These are phyloP conservation scores for Suillus paluster DNA, from an alignment of 768 basidiomycete genomes.

Conservation along the genomic window DNA sequence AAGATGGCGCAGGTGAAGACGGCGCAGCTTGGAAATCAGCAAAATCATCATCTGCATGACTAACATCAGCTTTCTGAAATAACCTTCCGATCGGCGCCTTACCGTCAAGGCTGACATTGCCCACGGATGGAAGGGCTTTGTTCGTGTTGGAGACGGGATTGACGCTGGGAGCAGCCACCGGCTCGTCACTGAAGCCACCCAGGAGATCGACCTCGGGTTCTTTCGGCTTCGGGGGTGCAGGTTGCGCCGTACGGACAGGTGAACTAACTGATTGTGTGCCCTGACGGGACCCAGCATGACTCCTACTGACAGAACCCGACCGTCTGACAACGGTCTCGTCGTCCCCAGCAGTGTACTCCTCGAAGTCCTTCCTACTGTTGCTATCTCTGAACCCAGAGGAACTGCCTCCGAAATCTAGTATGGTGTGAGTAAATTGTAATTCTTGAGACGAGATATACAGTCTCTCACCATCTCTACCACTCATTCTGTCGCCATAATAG, in stretches of 20 bases:
- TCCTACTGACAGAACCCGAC: conserved; percentile 43
- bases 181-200: conserved; percentile 73
- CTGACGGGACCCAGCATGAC: conserved; percentile 45
- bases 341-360: conserved; percentile 97
- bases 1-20: too few relatives aligned
- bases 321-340: conserved; percentile 64
- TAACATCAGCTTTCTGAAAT: conserved; percentile 14
- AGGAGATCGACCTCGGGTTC: conserved; percentile 73
- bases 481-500: conserved; percentile 50
- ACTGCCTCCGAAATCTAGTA: conserved; percentile 44
- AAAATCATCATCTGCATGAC: conserved; percentile 73
- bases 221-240: conserved; percentile 45
- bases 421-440: conserved; percentile 20
- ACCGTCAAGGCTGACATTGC: conserved; percentile 32
- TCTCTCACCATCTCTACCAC: conserved; percentile 43
- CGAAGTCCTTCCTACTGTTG: conserved; percentile 63
- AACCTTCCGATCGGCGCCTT: conserved; percentile 2
- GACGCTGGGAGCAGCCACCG: conserved; percentile 33
- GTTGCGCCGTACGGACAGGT: conserved; percentile 22
- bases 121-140: conserved; percentile 35
- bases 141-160: conserved; percentile 22
- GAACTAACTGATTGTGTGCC: conserved; percentile 28
- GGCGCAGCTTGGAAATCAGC: conserved; percentile 85
- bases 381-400: conserved; percentile 67
- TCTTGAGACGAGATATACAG: conserved; percentile 11